Conservation (phyloP, 1,284 basidiomycete species). For the Irpex lacteus region DNA sequence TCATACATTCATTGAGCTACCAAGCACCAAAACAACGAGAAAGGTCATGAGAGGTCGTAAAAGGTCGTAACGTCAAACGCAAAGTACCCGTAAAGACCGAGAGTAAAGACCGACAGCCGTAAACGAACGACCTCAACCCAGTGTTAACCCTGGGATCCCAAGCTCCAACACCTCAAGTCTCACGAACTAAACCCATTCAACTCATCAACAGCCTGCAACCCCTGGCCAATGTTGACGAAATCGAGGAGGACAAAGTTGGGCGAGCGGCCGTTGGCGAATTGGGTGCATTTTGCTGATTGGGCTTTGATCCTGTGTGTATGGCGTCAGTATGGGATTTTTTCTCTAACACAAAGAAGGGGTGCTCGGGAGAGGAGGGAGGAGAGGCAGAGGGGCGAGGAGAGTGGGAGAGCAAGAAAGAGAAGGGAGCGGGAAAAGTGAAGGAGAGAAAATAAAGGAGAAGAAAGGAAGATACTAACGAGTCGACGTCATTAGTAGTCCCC, state of each 20-base stretch:
- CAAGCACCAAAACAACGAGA: not conserved
- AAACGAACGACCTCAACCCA: no score
- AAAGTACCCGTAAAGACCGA: not conserved
- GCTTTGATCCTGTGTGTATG: slow-evolving; percentile 42
- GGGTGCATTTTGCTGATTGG: slow-evolving; percentile 42
- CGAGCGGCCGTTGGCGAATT: slow-evolving; percentile 37
- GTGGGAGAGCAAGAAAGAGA: not conserved
- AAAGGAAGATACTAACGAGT: slow-evolving; percentile 34
- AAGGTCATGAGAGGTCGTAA: not conserved
- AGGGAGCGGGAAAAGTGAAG: not conserved
- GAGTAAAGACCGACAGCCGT: no score
- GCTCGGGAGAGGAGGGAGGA: no score
- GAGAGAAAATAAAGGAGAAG: not conserved
- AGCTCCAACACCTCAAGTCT: no score
- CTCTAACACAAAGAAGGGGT: no score
- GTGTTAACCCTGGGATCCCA: no score
- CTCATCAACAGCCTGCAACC: slow-evolving; percentile 37
- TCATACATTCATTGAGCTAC: not conserved
- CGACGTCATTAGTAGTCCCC: slow-evolving; percentile 39
- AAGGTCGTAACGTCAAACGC: not conserved
- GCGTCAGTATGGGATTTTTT: no score
- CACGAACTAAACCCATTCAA: slow-evolving; percentile 51
- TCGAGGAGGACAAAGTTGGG: slow-evolving; percentile 53
- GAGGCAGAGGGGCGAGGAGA: no score
- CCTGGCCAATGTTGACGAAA: slow-evolving; percentile 45